A percentile compares a stretch with the other conserved stretches of the same genome.
Evolutionary conservation across 306 rosid genomes (phyloP).

Genomic region (Adenanthera pavonina): DNA sequence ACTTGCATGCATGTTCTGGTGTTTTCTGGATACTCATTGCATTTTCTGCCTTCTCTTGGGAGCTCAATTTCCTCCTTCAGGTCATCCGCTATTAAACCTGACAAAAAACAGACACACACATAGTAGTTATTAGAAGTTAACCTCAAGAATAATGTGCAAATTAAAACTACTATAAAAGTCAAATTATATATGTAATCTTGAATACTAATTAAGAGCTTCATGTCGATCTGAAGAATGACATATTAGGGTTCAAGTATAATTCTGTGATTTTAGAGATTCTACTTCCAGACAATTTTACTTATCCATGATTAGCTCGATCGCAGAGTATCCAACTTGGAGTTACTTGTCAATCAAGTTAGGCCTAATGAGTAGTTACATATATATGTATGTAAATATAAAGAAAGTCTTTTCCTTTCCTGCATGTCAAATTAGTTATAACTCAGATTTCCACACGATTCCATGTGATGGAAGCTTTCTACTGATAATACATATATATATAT

Average conservation of each 20-base stretch:
- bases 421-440: not conserved
- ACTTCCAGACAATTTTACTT: not conserved
- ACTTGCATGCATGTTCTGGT: constrained; percentile 42
- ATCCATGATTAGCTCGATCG: too few species aligned
- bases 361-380: too few species aligned
- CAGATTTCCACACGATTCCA: too few species aligned
- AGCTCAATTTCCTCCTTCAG: constrained; percentile 31
- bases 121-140: not conserved
- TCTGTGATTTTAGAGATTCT: not conserved
- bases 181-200: too few species aligned
- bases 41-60: not conserved
- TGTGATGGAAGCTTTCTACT: not conserved
- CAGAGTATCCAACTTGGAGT: not conserved
- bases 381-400: not conserved
- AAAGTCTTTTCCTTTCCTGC: not conserved
- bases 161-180: too few species aligned
- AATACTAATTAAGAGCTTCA: too few species aligned
- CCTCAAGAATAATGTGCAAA: not conserved
- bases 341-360: not conserved
- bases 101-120: not conserved
- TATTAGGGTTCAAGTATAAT: not conserved
- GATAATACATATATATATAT: too few species aligned
- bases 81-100: constrained; percentile 50
- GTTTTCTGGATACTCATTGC: constrained; percentile 40
- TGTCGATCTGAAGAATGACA: not conserved